These are phyloP conservation scores for Mariannaea sp. DNA, from an alignment of 2,329 filamentous ascomycete species.

Conservation along the genomic window DNA sequence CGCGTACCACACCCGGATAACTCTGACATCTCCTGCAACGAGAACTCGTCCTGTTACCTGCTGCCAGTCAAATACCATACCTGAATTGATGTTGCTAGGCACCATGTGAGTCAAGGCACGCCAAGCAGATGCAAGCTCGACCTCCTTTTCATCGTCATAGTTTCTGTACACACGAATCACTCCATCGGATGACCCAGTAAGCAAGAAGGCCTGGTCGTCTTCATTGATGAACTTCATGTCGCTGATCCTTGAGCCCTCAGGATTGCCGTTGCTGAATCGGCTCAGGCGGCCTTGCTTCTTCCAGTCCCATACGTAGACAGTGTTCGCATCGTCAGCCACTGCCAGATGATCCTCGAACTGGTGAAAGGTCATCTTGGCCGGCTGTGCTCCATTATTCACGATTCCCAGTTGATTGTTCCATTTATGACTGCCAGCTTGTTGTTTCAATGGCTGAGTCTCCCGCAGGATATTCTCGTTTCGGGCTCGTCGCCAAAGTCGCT, in stretches of 20 bases:
- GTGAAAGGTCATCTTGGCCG: constrained; percentile 92
- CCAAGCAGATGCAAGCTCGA: constrained; percentile 89
- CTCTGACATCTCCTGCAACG: constrained; percentile 94
- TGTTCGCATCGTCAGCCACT: constrained; percentile 91
- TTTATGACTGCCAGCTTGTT: constrained; percentile 79
- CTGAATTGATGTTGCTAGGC: constrained; percentile 90
- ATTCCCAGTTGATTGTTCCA: constrained; percentile 86
- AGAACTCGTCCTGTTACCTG: constrained; percentile 94
- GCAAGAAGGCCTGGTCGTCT: constrained; percentile 91
- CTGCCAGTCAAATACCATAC: constrained; percentile 98
- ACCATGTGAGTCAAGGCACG: constrained; percentile 92
- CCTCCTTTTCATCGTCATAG: constrained; percentile 77
- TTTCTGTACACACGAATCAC: constrained; percentile 92
- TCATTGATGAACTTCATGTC: constrained; percentile 98
- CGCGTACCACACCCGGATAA: constrained; percentile 96
- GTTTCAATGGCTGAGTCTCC: constrained; percentile 92
- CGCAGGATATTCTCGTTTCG: constrained; percentile 91
- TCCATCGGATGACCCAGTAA: constrained; percentile 94
- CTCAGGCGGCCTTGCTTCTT: constrained; percentile 74
- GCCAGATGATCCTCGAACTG: constrained; percentile 97
- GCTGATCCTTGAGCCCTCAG: constrained; percentile 86
- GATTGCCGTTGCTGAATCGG: constrained; percentile 94
- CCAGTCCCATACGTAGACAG: constrained; percentile 93
- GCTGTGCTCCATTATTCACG: constrained; percentile 87
- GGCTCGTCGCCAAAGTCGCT: constrained; percentile 87